A percentile compares a stretch with the other conserved stretches of the same genome.
These are phyloP conservation scores for Ogataea saltuana DNA, from an alignment of 805 yeast genomes.

Conservation along the genomic window DNA sequence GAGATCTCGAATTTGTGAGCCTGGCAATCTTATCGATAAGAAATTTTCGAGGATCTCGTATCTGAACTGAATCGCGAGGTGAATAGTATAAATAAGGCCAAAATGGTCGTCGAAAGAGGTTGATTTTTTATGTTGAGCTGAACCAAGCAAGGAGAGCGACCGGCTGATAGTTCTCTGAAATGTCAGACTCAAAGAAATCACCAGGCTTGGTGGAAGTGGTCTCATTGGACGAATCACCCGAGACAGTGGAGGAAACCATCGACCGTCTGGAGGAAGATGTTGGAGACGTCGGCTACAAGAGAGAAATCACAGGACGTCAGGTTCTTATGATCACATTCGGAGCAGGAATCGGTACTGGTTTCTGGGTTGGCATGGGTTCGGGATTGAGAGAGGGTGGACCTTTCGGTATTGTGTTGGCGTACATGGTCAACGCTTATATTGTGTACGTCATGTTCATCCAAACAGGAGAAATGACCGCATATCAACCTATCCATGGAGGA, in stretches of 20 bases:
- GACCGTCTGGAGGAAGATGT: conserved; percentile 18
- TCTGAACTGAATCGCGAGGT: too few relatives aligned
- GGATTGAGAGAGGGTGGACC: conserved; percentile 49
- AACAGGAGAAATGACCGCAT: conserved; percentile 68
- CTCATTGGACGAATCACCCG: conserved; percentile 4
- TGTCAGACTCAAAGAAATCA: not conserved
- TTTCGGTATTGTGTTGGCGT: conserved; percentile 53
- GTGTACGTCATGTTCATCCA: conserved; percentile 60
- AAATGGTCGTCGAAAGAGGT: too few relatives aligned
- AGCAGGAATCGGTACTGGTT: conserved; percentile 82
- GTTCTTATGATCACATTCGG: conserved; percentile 79
- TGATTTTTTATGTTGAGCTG: too few relatives aligned
- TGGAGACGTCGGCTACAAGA: conserved; percentile 35
- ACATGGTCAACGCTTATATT: conserved; percentile 56
- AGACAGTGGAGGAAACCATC: conserved; percentile 28
- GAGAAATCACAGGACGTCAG: conserved; percentile 41
- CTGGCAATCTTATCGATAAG: too few relatives aligned
- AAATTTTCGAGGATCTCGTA: too few relatives aligned
- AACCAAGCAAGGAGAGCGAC: too few relatives aligned
- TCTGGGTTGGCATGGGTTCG: conserved; percentile 58
- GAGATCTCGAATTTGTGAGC: conserved; percentile 1
- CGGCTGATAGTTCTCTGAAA: too few relatives aligned
- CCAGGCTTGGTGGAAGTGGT: not conserved
- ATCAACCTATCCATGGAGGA: conserved; percentile 59
- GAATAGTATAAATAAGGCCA: too few relatives aligned